Percentiles rank a stretch among this genome's conserved stretches.
These are phyloP conservation scores for Neofusicoccum sp. DNA, from an alignment of 2,329 filamentous ascomycete species.

Conservation along the genomic window DNA sequence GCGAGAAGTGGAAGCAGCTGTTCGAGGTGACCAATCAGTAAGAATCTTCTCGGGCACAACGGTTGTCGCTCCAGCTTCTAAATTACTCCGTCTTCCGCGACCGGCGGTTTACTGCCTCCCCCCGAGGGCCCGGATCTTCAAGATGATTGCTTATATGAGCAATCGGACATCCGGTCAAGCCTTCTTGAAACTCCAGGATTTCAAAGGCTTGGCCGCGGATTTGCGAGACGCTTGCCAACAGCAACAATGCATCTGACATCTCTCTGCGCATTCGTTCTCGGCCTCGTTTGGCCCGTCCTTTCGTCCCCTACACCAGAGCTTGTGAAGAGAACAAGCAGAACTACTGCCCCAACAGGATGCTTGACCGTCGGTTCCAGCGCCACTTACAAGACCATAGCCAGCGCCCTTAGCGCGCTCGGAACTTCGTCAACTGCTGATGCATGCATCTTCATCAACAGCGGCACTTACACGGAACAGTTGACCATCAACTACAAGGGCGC, in stretches of 20 bases:
- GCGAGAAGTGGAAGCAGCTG: not conserved
- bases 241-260: not conserved
- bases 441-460: slow-evolving; percentile 62
- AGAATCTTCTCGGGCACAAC: not conserved
- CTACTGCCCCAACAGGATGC: slow-evolving; percentile 50
- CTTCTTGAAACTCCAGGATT: no score
- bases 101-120: not conserved
- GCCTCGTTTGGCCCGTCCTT: not conserved
- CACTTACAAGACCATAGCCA: slow-evolving; percentile 51
- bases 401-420: slow-evolving; percentile 59
- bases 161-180: not conserved
- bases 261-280: not conserved
- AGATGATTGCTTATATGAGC: not conserved
- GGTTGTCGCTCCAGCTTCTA: not conserved
- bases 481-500: slow-evolving; percentile 51
- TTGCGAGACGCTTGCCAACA: no score
- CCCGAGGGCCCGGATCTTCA: not conserved
- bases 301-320: not conserved
- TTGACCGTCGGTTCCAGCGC: slow-evolving; percentile 46
- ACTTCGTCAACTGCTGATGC: slow-evolving; percentile 49
- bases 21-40: not conserved
- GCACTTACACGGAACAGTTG: slow-evolving; percentile 62
- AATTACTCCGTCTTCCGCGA: not conserved
- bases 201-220: no score
- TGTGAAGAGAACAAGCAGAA: slow-evolving; percentile 28